Evolutionary conservation across 306 rosid species (phyloP).

Genomic region (Delonix regia): DNA sequence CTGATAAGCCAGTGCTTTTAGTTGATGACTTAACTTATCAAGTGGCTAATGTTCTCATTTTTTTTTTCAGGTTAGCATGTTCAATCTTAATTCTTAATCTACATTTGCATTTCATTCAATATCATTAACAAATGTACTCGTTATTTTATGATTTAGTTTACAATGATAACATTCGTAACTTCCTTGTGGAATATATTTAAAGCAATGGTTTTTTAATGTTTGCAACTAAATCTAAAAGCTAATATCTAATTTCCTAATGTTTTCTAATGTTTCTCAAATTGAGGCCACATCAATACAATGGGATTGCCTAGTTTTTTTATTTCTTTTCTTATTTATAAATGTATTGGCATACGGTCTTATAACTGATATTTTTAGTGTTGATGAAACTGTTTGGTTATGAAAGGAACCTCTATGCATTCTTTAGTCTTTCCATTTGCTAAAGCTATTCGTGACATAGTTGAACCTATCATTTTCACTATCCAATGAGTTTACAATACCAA

Average conservation of each 20-base stretch:
- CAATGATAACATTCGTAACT: conserved; percentile 15
- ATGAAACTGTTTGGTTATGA: too few species aligned
- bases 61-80: conserved; percentile 74
- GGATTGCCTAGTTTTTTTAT: too few species aligned
- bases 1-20: conserved; percentile 66
- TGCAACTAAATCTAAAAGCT: conserved; percentile 22
- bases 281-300: too few species aligned
- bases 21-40: conserved; percentile 96
- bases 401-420: too few species aligned
- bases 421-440: too few species aligned
- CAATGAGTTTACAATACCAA: too few species aligned
- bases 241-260: not conserved
- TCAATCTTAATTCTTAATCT: conserved; percentile 27
- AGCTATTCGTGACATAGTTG: too few species aligned
- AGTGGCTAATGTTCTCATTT: conserved; percentile 86
- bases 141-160: not conserved
- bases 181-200: conserved; percentile 30
- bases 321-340: too few species aligned
- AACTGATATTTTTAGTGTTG: too few species aligned
- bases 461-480: too few species aligned
- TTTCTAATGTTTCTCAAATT: too few species aligned
- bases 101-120: conserved; percentile 13
- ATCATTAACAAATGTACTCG: not conserved
- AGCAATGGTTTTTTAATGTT: conserved; percentile 23
- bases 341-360: too few species aligned